These are phyloP conservation scores for Apiospora sp. DNA, from an alignment of 2,329 filamentous ascomycete genomes.

Conservation along the genomic window DNA sequence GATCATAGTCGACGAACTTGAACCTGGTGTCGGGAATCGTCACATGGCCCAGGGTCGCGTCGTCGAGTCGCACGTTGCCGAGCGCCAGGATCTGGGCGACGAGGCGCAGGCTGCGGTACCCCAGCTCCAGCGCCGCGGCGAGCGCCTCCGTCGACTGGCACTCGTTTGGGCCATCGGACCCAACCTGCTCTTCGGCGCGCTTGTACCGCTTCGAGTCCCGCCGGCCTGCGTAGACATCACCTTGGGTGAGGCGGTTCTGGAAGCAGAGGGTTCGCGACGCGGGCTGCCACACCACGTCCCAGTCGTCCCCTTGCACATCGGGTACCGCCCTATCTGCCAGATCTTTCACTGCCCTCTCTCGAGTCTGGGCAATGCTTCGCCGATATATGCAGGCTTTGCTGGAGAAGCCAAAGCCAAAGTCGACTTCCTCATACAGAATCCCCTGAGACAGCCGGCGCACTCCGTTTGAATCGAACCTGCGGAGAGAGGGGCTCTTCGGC, in stretches of 20 bases:
- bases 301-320: not conserved
- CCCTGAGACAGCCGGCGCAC: no score
- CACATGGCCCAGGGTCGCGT: not conserved
- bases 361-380: no score
- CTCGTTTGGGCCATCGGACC: not conserved
- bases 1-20: not conserved
- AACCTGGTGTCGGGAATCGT: not conserved
- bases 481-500: no score
- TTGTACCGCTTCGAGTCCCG: not conserved
- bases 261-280: not conserved
- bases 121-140: not conserved
- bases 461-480: no score
- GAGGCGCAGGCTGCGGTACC: not conserved
- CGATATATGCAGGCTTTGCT: no score
- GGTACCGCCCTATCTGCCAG: not conserved
- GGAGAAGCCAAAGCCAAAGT: no score
- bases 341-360: no score
- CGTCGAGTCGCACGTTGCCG: not conserved
- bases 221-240: not conserved
- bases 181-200: not conserved
- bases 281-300: not conserved
- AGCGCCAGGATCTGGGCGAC: slow-evolving; percentile 15
- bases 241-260: no score
- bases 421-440: no score
- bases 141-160: slow-evolving; percentile 1